Base-by-base conservation (phyloP, 148 eudicot genomes). In the Bassia scoparia region DNA sequence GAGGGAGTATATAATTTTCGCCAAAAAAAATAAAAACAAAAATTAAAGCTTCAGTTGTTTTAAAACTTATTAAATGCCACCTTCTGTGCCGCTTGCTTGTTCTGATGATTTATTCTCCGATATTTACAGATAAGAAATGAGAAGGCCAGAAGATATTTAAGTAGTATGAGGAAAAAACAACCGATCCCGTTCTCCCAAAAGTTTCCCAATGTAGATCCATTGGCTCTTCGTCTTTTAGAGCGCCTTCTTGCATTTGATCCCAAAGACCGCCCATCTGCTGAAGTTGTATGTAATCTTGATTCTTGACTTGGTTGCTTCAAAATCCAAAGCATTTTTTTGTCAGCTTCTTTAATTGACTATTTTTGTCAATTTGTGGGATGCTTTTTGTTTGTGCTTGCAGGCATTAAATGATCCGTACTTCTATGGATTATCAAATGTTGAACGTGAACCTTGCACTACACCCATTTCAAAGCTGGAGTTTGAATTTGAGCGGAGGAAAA, bases 211-310 rank as follows among this genome's bases (percentile, higher is more conserved):
- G 85, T 84, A 26, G 97, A 95, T 82, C 98, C 98, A 56, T 62
- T 89, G 79, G 98, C 97, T 77, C 96, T 95, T 81, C 86, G 89
- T 66, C 86, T 95, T 58, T 87, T 95, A 53, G 89, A 89, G 79
- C 91, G 93, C 61, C 85, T 95, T 83, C 89, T 95, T 76, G 98
- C 97, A 46, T 95, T 95, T 89, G 98, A 95, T 83, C 97, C 97
- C 63, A 86, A 79, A 84, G 88, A 89, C 71, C 98, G 98, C 41
- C 86, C 87, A 56, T 80, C 92, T 55, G 98, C 98, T 65, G 97
- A 88, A 85, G 90, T 89, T 87, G 86, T 91, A 79, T 71, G 66
- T 20, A 53, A 70, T 26, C 21, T 64, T 33, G 29, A 56, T 62
- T 17, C 33, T 64, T 46, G 23, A n/a, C n/a, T n/a, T n/a, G n/a